phyloP scores from a whole-genome alignment of 2,329 filamentous ascomycete genomes.

The Arachnomyces sp. region DNA sequence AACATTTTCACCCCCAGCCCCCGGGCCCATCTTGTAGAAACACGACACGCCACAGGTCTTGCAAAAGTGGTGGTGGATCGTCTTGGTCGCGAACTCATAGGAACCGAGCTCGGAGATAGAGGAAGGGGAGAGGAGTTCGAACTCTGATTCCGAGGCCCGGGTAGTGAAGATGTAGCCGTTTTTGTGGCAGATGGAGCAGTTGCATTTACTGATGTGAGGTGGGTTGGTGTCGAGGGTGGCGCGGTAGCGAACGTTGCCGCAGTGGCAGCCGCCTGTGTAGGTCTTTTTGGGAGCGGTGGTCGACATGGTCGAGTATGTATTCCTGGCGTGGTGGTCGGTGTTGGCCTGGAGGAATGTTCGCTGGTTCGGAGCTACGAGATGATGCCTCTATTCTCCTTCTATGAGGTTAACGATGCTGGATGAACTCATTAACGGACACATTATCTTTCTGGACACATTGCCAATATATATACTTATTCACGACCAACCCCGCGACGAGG shows the following conservation, averaged over 20 bases:
- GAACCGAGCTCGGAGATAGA: slow-evolving; percentile 6
- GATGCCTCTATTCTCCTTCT: no score
- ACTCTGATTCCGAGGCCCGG: neutral
- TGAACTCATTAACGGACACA: no score
- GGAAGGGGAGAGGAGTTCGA: slow-evolving; percentile 7
- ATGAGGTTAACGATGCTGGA: no score
- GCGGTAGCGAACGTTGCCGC: slow-evolving; percentile 10
- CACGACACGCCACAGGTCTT: slow-evolving; percentile 10
- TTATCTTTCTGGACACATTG: no score
- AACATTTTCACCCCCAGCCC: slow-evolving; percentile 1
- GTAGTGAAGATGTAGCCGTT: slow-evolving; percentile 5
- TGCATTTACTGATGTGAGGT: slow-evolving; percentile 6
- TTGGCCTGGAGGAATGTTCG: no score
- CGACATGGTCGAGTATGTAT: no score
- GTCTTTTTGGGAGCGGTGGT: no score
- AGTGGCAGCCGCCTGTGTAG: slow-evolving; percentile 12
- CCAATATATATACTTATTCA: no score
- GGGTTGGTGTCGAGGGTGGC: slow-evolving; percentile 14
- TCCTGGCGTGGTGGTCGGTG: no score
- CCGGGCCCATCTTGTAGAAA: slow-evolving; percentile 1
- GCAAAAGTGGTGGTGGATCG: slow-evolving; percentile 10
- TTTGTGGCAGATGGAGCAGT: slow-evolving; percentile 13
- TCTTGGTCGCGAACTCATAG: slow-evolving; percentile 7
- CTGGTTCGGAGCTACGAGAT: no score
- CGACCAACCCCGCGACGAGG: no score